Evolutionary conservation across 352 stramenopile species (phyloP).

Genomic region (Globisporangium polare): DNA sequence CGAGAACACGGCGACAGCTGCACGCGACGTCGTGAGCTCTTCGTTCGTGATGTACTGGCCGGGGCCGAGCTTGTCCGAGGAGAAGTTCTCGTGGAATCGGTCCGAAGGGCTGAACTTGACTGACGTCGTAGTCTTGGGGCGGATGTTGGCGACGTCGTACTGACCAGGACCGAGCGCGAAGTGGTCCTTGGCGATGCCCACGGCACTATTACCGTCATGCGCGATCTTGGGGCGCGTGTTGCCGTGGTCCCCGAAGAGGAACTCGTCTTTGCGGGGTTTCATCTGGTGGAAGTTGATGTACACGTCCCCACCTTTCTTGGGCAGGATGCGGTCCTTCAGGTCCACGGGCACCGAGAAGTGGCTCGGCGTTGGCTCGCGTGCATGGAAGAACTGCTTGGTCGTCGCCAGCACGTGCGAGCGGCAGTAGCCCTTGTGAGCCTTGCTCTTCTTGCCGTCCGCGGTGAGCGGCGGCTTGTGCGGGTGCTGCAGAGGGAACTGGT

Average conservation of each 20-base stretch:
- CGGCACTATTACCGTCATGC: conserved; percentile 4
- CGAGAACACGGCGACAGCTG: conserved; percentile 42
- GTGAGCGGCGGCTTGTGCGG: conserved; percentile 1
- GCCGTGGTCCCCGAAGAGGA: conserved; percentile 22
- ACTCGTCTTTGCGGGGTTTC: conserved; percentile 28
- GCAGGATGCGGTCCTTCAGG: conserved; percentile 28
- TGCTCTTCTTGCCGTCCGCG: not conserved
- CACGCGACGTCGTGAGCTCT: conserved; percentile 23
- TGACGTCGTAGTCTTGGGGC: conserved; percentile 20
- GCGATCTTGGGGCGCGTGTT: conserved; percentile 18
- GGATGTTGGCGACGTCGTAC: conserved; percentile 37
- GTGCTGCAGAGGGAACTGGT: conserved; percentile 29
- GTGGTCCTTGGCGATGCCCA: conserved; percentile 33
- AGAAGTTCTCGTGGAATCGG: conserved; percentile 47
- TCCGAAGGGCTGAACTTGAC: conserved; percentile 63
- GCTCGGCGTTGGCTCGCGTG: conserved; percentile 10
- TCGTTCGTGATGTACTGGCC: conserved; percentile 51
- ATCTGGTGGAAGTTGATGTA: conserved; percentile 53
- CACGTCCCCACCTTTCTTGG: conserved; percentile 16
- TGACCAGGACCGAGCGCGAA: conserved; percentile 54
- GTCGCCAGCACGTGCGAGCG: conserved; percentile 37
- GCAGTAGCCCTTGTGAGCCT: conserved; percentile 28
- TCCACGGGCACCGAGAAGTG: conserved; percentile 11
- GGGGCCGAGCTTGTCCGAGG: conserved; percentile 31
- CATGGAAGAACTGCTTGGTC: conserved; percentile 31